phyloP scores from a whole-genome alignment of 768 basidiomycete genomes.

The Auricularia sp. region DNA sequence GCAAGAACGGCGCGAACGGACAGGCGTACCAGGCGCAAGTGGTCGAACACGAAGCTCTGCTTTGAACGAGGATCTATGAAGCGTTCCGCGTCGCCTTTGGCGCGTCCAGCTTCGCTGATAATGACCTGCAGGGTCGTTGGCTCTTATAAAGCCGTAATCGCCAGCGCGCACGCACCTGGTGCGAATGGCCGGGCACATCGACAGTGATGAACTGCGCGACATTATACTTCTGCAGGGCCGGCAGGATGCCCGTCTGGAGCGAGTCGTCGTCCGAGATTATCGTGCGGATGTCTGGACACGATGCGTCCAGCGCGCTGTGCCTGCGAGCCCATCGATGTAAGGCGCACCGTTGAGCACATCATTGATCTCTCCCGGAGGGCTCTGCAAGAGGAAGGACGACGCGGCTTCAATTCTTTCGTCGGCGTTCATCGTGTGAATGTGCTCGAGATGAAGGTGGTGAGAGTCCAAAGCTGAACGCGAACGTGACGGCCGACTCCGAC shows the following conservation, averaged over 20 bases:
- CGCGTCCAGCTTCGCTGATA: conserved; percentile 60
- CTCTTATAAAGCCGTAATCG: not conserved
- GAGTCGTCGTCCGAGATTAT: conserved; percentile 80
- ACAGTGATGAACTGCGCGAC: conserved; percentile 78
- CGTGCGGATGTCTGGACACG: conserved; percentile 66
- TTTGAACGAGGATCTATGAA: conserved; percentile 79
- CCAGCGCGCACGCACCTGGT: conserved; percentile 48
- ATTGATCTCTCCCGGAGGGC: conserved; percentile 93
- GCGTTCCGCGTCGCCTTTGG: conserved; percentile 47
- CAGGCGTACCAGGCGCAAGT: conserved; percentile 61
- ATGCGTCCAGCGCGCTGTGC: conserved; percentile 5
- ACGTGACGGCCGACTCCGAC: not conserved
- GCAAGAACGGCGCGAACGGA: conserved; percentile 1
- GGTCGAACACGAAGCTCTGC: conserved; percentile 75
- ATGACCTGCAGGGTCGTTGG: conserved; percentile 47
- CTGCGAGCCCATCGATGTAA: not conserved
- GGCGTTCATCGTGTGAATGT: conserved; percentile 37
- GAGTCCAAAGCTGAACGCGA: not conserved
- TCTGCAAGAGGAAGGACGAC: conserved; percentile 72
- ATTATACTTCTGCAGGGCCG: conserved; percentile 78
- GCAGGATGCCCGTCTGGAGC: conserved; percentile 68
- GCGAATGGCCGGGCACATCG: conserved; percentile 64
- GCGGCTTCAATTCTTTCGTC: conserved; percentile 61
- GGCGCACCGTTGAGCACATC: conserved; percentile 78
- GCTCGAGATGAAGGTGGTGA: not conserved